Evolutionary conservation across 83 land plant genomes (phyloP), one percentile per base, ranked within the genome.

Genomic region (Thuja plicata): DNA sequence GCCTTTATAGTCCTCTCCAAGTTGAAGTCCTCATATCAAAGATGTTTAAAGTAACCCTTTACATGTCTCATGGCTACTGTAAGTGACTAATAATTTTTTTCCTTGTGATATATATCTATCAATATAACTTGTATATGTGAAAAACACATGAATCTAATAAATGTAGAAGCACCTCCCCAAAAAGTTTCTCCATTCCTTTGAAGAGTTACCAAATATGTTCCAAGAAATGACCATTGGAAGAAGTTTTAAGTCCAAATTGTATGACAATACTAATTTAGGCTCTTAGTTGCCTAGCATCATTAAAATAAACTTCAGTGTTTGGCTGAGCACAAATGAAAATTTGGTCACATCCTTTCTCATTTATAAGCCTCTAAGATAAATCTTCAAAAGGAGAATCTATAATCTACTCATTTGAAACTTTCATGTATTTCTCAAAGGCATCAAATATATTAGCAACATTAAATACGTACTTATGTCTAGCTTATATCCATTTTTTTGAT

Each of bases 41-140:
- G 43, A 41, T 41, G 43, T 3, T 41, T 41, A 41, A 41, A 41
- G 43, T 41, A 41, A 41, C 43, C 43, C 43, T 41, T 95, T 98
- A 97, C 19, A 96, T n/a, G n/a, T n/a, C n/a, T n/a, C n/a, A n/a
- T n/a, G n/a, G n/a, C n/a, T n/a, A n/a, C n/a, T n/a, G n/a, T 93
- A 87, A 96, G 97, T 76, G 95, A 94, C 41, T 98, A 98, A 86
- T 95, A 95, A 90, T 92, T 96, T 89, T 98, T 97, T 45, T n/a
- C 98, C 94, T 66, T 97, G 96, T 27, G 99, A 98, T 86, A 98
- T 96, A 88, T 98, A n/a, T n/a, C 99, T 86, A 97, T 97, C 78
- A 94, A 74, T 82, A 91, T 96, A 16, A 97, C 99, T 98, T 97
- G 95, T 8, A 94, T 96, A 88, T 98, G 99, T 73, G 95, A 93